Base-by-base conservation (phyloP, 371 early-diverging fungal genomes). In the Syncephalis fuscata region DNA sequence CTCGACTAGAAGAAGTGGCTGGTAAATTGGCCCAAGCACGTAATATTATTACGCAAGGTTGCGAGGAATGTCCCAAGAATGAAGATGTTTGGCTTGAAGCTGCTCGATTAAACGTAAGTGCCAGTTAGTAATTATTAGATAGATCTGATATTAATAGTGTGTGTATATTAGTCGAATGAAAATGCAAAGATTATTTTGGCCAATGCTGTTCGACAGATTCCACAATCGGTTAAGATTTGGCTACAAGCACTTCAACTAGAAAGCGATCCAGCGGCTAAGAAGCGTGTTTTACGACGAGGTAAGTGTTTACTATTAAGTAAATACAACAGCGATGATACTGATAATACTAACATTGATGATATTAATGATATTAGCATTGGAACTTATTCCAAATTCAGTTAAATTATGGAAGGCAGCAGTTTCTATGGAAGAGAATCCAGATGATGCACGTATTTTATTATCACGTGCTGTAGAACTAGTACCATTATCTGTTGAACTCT, bases 71-170 rank as follows among this genome's bases (percentile, higher is more conserved):
- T 56, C 85, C 94, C 2, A 82, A 80, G 52, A 83, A 67, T 47
- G 95, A 94, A 56, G 96, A 95, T 57, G 77, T 93, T 9, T 97
- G 98, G 96, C 70, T 97, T 44, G 98, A 97, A 59, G 75, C 92
- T 1, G 92, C 92, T 0, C 75, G 95, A 14, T 63, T 97, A 21
- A 88, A 91, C 61, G 62, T 32, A 7, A 7, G 32, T 32, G 11
- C 11, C 32, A 11, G 11, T 7, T 32, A n/a, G n/a, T n/a, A n/a
- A n/a, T n/a, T n/a, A n/a, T n/a, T n/a, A n/a, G n/a, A n/a, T n/a
- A n/a, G n/a, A n/a, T n/a, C n/a, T n/a, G n/a, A n/a, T n/a, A n/a
- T n/a, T n/a, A n/a, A n/a, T n/a, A n/a, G n/a, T n/a, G n/a, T n/a
- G n/a, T n/a, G 32, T 11, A 32, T 11, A 7, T 78, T 32, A 32